These are phyloP conservation scores for Cryptosporidium xiaoi DNA, from an alignment of 169 alveolate genomes.

Conservation along the genomic window DNA sequence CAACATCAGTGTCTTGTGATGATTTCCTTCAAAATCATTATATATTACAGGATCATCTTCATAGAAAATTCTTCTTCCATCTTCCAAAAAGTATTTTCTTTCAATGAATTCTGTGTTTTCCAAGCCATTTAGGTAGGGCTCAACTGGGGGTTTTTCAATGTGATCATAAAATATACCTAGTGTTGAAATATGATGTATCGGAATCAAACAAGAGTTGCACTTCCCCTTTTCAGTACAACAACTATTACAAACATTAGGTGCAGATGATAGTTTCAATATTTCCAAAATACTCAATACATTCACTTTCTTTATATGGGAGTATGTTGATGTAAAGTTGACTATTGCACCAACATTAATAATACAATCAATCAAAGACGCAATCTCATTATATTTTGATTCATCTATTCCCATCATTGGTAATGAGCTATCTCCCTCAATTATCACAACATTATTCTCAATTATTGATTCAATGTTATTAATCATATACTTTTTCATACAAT, in stretches of 20 bases:
- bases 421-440: conserved; percentile 55
- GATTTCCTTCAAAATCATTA: conserved; percentile 47
- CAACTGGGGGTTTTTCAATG: conserved; percentile 56
- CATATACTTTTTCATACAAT: conserved; percentile 17
- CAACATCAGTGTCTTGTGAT: conserved; percentile 34
- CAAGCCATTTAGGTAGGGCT: conserved; percentile 38
- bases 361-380: conserved; percentile 42
- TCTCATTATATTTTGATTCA: background rate
- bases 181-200: conserved; percentile 66
- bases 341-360: conserved; percentile 72
- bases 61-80: conserved; percentile 71
- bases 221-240: conserved; percentile 26
- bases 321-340: conserved; percentile 60
- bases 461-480: conserved; percentile 18
- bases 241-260: conserved; percentile 12
- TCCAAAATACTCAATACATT: conserved; percentile 43
- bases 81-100: conserved; percentile 49
- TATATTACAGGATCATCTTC: conserved; percentile 65
- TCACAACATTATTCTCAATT: conserved; percentile 16
- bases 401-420: conserved; percentile 40
- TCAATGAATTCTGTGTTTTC: conserved; percentile 26
- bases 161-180: conserved; percentile 73
- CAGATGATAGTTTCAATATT: conserved; percentile 26
- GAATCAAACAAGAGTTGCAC: conserved; percentile 53
- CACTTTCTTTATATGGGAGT: conserved; percentile 26